Conservation (phyloP, 2,329 filamentous ascomycete genomes). For the Bisporella sp. region DNA sequence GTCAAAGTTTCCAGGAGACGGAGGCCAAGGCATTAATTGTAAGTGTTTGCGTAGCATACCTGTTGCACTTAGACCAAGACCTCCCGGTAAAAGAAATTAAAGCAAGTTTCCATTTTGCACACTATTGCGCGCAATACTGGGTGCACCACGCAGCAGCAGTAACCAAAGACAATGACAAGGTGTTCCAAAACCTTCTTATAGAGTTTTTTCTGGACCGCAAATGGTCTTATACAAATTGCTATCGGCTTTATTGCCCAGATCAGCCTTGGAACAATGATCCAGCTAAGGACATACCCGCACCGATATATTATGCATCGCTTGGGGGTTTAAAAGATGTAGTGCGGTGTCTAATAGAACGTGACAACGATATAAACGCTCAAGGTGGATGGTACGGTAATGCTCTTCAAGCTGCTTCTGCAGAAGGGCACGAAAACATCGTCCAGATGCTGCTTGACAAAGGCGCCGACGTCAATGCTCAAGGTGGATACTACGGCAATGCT, state of each 20-base stretch:
- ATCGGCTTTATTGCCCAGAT: not conserved
- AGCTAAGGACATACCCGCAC: not conserved
- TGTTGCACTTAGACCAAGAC: no score
- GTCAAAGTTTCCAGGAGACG: no score
- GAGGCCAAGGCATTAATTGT: no score
- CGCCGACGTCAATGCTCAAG: slow-evolving; percentile 16
- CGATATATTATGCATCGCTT: not conserved
- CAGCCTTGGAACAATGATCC: not conserved
- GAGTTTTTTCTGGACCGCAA: slow-evolving; percentile 1
- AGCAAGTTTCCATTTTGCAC: slow-evolving; percentile 5
- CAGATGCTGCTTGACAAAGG: slow-evolving; percentile 14
- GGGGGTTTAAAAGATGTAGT: slow-evolving; percentile 1
- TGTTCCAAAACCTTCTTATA: not conserved
- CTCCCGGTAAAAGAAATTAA: no score
- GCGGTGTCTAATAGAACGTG: slow-evolving; percentile 9
- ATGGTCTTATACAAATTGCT: slow-evolving; percentile 2
- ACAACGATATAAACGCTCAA: slow-evolving; percentile 11
- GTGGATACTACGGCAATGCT: slow-evolving; percentile 8
- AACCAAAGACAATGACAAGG: slow-evolving; percentile 6
- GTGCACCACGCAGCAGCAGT: slow-evolving; percentile 7
- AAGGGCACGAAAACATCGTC: slow-evolving; percentile 7
- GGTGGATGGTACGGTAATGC: slow-evolving; percentile 1
- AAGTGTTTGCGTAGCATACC: no score
- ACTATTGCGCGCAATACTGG: slow-evolving; percentile 21
- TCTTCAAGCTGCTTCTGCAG: slow-evolving; percentile 8